phyloP scores from a whole-genome alignment of 2,329 filamentous ascomycete species.

The Trichoderma harzianum region DNA sequence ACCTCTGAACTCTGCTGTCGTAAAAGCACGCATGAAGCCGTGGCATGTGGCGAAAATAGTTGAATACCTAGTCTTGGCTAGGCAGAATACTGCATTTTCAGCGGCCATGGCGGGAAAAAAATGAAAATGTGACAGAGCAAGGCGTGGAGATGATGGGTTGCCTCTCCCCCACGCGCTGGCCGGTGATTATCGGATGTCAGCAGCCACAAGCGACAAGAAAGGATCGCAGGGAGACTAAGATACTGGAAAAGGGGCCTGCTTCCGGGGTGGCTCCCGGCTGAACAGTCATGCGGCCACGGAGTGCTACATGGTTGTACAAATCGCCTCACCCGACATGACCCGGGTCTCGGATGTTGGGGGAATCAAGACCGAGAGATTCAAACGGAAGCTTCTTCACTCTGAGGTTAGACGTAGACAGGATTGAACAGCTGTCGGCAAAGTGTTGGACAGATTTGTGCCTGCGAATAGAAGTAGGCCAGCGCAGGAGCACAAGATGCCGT shows the following conservation, averaged over 20 bases:
- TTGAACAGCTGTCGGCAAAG: background rate
- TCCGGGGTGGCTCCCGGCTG: background rate
- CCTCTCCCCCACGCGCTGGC: background rate
- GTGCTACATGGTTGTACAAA: background rate
- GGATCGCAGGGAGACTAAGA: background rate
- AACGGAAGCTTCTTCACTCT: background rate
- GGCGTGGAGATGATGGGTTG: background rate
- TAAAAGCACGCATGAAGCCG: background rate
- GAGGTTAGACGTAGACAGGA: background rate
- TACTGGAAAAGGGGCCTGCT: background rate
- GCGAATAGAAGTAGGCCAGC: background rate
- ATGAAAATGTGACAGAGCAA: background rate
- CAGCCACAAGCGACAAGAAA: background rate
- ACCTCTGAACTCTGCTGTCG: too few relatives aligned
- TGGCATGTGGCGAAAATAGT: background rate
- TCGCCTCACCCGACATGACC: background rate
- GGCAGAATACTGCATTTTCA: background rate
- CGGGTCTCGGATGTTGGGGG: background rate
- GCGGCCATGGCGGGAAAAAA: background rate
- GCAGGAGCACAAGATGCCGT: slow-evolving; percentile 1
- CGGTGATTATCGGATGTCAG: background rate
- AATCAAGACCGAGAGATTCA: background rate
- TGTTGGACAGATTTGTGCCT: background rate
- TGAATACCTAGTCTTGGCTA: background rate
- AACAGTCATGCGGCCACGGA: background rate